phyloP scores from a whole-genome alignment of 345 rosid species.

The Hypericum androsaemum region DNA sequence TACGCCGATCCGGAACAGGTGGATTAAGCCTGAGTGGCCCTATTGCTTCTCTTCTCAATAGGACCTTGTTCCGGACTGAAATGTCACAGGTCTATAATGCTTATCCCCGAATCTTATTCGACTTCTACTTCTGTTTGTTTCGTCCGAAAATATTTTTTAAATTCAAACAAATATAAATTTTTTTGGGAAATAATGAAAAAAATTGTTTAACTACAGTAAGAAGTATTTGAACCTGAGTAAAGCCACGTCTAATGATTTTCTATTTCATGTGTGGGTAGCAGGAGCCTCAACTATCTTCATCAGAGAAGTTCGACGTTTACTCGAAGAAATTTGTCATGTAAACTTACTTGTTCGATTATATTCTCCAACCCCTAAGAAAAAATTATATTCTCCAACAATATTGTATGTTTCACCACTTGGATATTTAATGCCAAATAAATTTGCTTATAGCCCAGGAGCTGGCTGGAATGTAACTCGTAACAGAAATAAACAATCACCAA shows the following conservation, averaged over 20 bases:
- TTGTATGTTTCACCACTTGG: too few species aligned
- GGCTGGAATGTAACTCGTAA: too few species aligned
- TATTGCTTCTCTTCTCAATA: slow-evolving; percentile 20
- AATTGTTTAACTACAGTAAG: too few species aligned
- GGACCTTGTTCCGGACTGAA: slow-evolving; percentile 13
- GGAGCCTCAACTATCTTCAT: slow-evolving; percentile 65
- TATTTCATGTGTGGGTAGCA: slow-evolving; percentile 23
- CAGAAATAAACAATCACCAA: too few species aligned
- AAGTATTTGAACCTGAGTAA: too few species aligned
- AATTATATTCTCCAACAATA: too few species aligned
- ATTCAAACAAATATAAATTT: background rate
- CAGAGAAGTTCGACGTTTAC: slow-evolving; percentile 44
- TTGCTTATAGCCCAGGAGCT: too few species aligned
- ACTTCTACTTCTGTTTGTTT: background rate
- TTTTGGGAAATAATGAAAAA: too few species aligned
- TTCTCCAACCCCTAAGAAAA: too few species aligned
- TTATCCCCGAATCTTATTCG: background rate
- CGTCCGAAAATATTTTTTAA: background rate
- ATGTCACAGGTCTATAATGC: slow-evolving; percentile 26
- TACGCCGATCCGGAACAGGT: slow-evolving; percentile 35
- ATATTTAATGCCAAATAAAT: too few species aligned
- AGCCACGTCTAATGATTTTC: background rate
- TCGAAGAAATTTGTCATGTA: slow-evolving; percentile 37
- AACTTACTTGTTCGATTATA: background rate
- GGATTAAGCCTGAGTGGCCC: slow-evolving; percentile 32